Evolutionary conservation across 352 stramenopile species (phyloP).

Genomic region (Blastocystis sp.): DNA sequence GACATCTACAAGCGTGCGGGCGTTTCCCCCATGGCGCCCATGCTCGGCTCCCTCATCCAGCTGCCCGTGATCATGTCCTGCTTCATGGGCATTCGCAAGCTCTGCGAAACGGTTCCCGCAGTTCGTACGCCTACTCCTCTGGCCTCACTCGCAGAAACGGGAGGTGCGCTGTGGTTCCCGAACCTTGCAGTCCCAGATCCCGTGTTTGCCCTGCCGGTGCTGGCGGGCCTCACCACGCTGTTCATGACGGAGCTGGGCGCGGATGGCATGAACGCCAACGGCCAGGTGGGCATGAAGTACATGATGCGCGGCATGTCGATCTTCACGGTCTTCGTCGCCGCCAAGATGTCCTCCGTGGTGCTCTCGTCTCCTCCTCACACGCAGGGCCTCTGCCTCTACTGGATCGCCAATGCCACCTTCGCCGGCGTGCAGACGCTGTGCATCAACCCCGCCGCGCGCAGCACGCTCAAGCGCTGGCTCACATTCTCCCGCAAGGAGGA

Average conservation of each 20-base stretch:
- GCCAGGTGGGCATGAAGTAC: slow-evolving; percentile 61
- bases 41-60: slow-evolving; percentile 48
- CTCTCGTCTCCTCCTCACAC: neutral
- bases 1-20: slow-evolving; percentile 52
- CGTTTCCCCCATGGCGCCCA: slow-evolving; percentile 50
- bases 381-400: slow-evolving; percentile 60
- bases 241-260: slow-evolving; percentile 66
- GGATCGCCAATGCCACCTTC: slow-evolving; percentile 41
- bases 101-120: slow-evolving; percentile 56
- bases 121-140: slow-evolving; percentile 35
- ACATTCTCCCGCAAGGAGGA: neutral
- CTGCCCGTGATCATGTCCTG: slow-evolving; percentile 61
- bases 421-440: slow-evolving; percentile 36
- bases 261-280: slow-evolving; percentile 63
- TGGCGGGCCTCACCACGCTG: slow-evolving; percentile 48
- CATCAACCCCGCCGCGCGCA: neutral
- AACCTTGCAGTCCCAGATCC: slow-evolving; percentile 56
- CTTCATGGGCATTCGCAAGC: slow-evolving; percentile 63
- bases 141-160: neutral
- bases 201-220: slow-evolving; percentile 23
- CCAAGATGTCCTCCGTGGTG: slow-evolving; percentile 32
- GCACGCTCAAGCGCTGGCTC: slow-evolving; percentile 25
- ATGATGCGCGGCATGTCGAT: slow-evolving; percentile 66
- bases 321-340: slow-evolving; percentile 56
- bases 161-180: slow-evolving; percentile 55